Percentiles rank a stretch among this genome's conserved stretches.
These are phyloP conservation scores for Syzygium oleosum DNA, from an alignment of 345 rosid genomes.

Conservation along the genomic window DNA sequence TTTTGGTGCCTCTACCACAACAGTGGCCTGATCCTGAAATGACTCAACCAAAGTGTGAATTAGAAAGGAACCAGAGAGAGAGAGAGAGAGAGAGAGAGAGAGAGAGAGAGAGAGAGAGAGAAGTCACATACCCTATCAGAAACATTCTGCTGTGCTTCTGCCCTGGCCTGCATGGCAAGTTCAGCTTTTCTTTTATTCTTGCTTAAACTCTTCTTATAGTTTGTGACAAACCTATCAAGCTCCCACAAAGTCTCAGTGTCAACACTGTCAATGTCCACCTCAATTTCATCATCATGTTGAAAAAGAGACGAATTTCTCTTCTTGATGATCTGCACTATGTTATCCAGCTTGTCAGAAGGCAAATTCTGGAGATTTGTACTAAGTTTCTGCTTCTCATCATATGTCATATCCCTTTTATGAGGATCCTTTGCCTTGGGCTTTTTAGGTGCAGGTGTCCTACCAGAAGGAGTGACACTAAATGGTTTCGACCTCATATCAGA, in stretches of 20 bases:
- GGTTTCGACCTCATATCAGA: conserved; percentile 41
- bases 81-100: not conserved
- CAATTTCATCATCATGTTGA: conserved; percentile 89
- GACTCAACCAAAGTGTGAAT: not conserved
- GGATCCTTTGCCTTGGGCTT: conserved; percentile 98
- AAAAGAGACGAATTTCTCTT: conserved; percentile 78
- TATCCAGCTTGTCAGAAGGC: conserved; percentile 92
- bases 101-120: not conserved
- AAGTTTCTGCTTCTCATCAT: conserved; percentile 95
- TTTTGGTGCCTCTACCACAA: conserved; percentile 33
- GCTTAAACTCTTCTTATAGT: conserved; percentile 93
- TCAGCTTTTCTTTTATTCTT: conserved; percentile 97
- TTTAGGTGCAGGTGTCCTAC: conserved; percentile 76
- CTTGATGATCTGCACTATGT: conserved; percentile 86
- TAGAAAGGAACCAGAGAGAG: not conserved
- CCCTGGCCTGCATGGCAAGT: conserved; percentile 75
- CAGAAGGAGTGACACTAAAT: conserved; percentile 60
- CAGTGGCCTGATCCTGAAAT: conserved; percentile 45
- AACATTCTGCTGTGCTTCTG: conserved; percentile 47
- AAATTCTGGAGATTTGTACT: conserved; percentile 81
- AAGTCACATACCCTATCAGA: conserved; percentile 45
- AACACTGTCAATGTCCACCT: conserved; percentile 95
- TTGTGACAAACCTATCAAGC: conserved; percentile 92
- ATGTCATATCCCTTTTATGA: conserved; percentile 94
- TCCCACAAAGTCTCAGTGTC: conserved; percentile 99